phyloP scores from a whole-genome alignment of 306 rosid species.

The Lithocarpus polystachyus region DNA sequence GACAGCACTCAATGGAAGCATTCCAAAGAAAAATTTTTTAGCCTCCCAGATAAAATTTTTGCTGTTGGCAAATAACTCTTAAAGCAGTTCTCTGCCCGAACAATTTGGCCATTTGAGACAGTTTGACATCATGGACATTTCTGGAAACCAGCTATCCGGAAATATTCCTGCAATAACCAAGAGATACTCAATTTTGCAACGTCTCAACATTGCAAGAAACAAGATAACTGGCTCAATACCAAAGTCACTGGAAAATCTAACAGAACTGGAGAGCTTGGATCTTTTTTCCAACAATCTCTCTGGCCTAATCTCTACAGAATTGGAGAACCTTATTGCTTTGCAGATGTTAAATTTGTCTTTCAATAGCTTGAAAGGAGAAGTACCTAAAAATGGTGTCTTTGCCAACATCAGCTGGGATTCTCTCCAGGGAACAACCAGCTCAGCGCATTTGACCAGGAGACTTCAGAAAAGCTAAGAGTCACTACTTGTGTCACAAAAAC shows the following conservation, averaged over 20 bases:
- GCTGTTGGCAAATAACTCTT: slow-evolving; percentile 16
- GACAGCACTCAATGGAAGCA: slow-evolving; percentile 32
- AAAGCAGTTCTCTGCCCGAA: slow-evolving; percentile 27
- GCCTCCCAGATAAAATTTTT: slow-evolving; percentile 18
- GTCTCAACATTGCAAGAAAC: slow-evolving; percentile 27
- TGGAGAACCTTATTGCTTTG: slow-evolving; percentile 26
- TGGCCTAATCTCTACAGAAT: slow-evolving; percentile 28
- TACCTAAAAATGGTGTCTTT: slow-evolving; percentile 35
- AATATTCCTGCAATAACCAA: slow-evolving; percentile 19
- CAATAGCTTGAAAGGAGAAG: slow-evolving; percentile 40
- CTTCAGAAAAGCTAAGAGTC: slow-evolving; percentile 12
- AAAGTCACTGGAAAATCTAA: slow-evolving; percentile 17
- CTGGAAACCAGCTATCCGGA: slow-evolving; percentile 30
- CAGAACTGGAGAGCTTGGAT: slow-evolving; percentile 32
- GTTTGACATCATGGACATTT: slow-evolving; percentile 10
- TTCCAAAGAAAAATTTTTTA: slow-evolving; percentile 34
- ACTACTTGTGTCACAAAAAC: neutral
- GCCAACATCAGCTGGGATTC: slow-evolving; percentile 25
- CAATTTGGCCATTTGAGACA: slow-evolving; percentile 25
- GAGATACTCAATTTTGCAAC: neutral
- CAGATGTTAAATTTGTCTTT: slow-evolving; percentile 34
- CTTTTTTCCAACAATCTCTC: slow-evolving; percentile 38
- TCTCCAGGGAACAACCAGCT: slow-evolving; percentile 30
- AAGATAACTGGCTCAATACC: slow-evolving; percentile 37
- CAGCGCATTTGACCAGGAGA: slow-evolving; percentile 24